A percentile compares a stretch with the other conserved stretches of the same genome.
Evolutionary conservation across 23 red algal genomes (phyloP).

Genomic region (Gracilaria domingensis): DNA sequence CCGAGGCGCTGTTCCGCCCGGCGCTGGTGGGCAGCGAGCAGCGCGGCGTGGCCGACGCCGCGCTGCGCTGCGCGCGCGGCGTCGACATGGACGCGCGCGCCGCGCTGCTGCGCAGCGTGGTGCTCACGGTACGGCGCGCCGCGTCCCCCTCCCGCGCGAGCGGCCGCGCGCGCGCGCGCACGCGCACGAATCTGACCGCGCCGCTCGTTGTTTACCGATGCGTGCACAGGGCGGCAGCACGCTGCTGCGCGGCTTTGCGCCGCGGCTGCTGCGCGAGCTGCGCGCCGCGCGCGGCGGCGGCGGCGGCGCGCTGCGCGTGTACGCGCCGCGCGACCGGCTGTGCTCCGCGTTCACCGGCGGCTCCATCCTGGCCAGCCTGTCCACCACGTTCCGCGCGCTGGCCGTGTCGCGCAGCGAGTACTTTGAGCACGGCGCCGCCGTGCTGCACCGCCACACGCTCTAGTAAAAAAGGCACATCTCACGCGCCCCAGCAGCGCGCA

Average conservation of each 20-base stretch:
- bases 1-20: slow-evolving; percentile 69
- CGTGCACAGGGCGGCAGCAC: slow-evolving; percentile 74
- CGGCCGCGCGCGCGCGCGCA: too few species aligned
- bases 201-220: not conserved
- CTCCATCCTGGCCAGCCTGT: slow-evolving; percentile 76
- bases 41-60: slow-evolving; percentile 38
- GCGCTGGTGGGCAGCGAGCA: slow-evolving; percentile 45
- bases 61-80: slow-evolving; percentile 3
- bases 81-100: slow-evolving; percentile 49
- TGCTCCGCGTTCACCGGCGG: slow-evolving; percentile 79
- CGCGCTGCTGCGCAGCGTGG: slow-evolving; percentile 54
- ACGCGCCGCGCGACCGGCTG: slow-evolving; percentile 81
- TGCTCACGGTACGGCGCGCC: slow-evolving; percentile 69
- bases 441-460: slow-evolving; percentile 31
- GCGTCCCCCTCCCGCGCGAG: not conserved
- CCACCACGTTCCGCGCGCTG: slow-evolving; percentile 86
- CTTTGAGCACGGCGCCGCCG: slow-evolving; percentile 64
- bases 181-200: too few species aligned
- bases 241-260: slow-evolving; percentile 79
- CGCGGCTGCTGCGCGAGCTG: slow-evolving; percentile 67
- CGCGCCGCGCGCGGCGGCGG: not conserved
- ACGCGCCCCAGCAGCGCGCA: not conserved
- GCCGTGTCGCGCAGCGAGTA: slow-evolving; percentile 76
- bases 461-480: not conserved
- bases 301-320: slow-evolving; percentile 74